A percentile compares a stretch with the other conserved stretches of the same genome.
phyloP scores from a whole-genome alignment of 805 yeast genomes.

The Starmerella etchellsii region DNA sequence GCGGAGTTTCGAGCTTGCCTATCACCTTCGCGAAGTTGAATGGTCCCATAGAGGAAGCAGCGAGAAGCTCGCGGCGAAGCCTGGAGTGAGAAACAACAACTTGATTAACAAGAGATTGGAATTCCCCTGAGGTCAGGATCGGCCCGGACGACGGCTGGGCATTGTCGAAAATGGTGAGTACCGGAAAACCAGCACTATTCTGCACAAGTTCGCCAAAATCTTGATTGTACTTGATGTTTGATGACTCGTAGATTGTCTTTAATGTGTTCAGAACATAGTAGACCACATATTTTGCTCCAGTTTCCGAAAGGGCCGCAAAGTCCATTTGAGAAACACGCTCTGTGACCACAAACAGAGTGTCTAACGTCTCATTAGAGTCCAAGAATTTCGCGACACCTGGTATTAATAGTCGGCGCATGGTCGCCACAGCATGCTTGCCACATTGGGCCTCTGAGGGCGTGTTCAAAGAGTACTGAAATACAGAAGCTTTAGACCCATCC shows the following conservation, averaged over 20 bases:
- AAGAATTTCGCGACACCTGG: constrained; percentile 57
- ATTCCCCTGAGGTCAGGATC: neutral
- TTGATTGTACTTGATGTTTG: constrained; percentile 1
- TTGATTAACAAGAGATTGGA: neutral
- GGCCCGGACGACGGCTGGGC: neutral
- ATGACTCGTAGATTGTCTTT: constrained; percentile 5
- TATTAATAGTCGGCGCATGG: constrained; percentile 42
- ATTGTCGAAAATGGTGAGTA: neutral
- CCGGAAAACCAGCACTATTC: neutral
- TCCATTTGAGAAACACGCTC: constrained; percentile 51
- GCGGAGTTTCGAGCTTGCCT: constrained; percentile 26
- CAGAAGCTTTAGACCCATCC: constrained; percentile 40
- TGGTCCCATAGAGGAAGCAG: neutral
- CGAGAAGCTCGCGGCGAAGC: neutral
- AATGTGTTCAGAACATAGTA: constrained; percentile 5
- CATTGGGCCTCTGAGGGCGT: constrained; percentile 32
- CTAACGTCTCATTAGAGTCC: constrained; percentile 54
- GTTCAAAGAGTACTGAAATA: constrained; percentile 42
- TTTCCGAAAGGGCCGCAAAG: constrained; percentile 11
- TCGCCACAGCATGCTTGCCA: constrained; percentile 33
- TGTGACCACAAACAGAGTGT: constrained; percentile 45
- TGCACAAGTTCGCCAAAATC: neutral
- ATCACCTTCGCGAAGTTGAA: neutral
- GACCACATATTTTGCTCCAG: constrained; percentile 6
- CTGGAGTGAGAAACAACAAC: neutral